A percentile compares a stretch with the other conserved stretches of the same genome.
Evolutionary conservation across 495 filamentous ascomycete species (phyloP).

Genomic region (Umbilicaria muhlenbergii): DNA sequence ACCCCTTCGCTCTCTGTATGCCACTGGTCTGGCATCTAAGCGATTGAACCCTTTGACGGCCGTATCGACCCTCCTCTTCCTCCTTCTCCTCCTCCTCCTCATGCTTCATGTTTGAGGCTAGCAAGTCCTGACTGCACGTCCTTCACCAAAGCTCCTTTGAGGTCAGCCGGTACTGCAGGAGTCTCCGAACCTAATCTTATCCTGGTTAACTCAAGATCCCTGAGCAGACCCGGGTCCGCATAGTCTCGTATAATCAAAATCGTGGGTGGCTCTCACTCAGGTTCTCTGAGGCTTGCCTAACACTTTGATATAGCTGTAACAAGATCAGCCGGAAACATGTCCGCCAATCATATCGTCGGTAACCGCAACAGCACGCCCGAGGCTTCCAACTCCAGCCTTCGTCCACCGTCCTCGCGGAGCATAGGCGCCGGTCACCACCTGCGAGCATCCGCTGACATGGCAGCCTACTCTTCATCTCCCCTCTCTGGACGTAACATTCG

Average conservation of each 20-base stretch:
- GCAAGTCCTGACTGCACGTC: no score
- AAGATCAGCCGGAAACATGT: constrained; percentile 31
- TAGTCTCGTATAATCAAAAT: no score
- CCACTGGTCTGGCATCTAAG: constrained; percentile 1
- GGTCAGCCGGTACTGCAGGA: constrained; percentile 93
- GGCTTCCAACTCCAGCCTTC: constrained; percentile 69
- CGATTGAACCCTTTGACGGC: neutral
- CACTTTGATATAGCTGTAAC: neutral
- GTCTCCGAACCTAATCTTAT: constrained; percentile 15
- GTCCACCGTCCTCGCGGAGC: constrained; percentile 74
- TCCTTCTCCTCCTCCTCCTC: neutral
- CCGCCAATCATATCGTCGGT: constrained; percentile 53
- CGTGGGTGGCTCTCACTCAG: neutral
- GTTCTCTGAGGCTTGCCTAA: neutral
- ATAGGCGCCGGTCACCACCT: constrained; percentile 70
- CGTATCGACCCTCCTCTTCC: neutral
- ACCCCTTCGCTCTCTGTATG: neutral
- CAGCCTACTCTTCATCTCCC: constrained; percentile 60
- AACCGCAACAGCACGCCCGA: constrained; percentile 98
- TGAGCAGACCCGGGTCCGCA: neutral
- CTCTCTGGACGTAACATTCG: constrained; percentile 67
- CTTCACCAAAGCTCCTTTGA: constrained; percentile 49
- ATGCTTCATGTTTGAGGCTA: no score
- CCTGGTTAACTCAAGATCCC: constrained; percentile 12
- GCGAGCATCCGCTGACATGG: constrained; percentile 94